Percentiles rank a stretch among this genome's conserved stretches.
Conservation (phyloP, 495 filamentous ascomycete species). For the Daldinia caldariorum region DNA sequence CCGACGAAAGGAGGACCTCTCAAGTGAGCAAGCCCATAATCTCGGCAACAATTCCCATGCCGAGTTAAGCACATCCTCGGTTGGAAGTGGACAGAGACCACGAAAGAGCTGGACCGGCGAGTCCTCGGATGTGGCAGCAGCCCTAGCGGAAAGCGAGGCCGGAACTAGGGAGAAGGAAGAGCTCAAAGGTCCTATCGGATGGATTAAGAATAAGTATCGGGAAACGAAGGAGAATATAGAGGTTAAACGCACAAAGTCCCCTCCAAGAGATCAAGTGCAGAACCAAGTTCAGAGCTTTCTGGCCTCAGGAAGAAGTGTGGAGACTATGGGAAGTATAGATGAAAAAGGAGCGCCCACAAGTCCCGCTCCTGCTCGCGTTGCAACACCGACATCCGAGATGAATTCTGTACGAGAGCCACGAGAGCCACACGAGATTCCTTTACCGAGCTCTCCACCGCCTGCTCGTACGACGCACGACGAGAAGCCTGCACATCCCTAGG, state of each 20-base stretch:
- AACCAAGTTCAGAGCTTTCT: slow-evolving; percentile 45
- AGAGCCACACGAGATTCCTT: slow-evolving; percentile 38
- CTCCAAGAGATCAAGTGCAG: slow-evolving; percentile 51
- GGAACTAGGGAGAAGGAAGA: slow-evolving; percentile 60
- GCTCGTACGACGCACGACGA: slow-evolving; percentile 35
- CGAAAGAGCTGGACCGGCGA: slow-evolving; percentile 67
- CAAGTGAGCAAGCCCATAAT: slow-evolving; percentile 57
- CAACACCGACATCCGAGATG: slow-evolving; percentile 15
- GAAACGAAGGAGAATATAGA: slow-evolving; percentile 76
- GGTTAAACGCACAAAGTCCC: slow-evolving; percentile 62
- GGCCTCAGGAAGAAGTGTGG: slow-evolving; percentile 53
- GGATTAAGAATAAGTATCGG: slow-evolving; percentile 85
- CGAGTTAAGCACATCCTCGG: slow-evolving; percentile 72
- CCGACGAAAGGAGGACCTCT: slow-evolving; percentile 64
- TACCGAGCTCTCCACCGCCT: slow-evolving; percentile 36
- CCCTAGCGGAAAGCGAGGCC: slow-evolving; percentile 53
- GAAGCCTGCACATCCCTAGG: slow-evolving; percentile 39
- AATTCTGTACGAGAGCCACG: slow-evolving; percentile 28
- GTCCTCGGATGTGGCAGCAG: slow-evolving; percentile 54
- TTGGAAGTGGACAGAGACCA: slow-evolving; percentile 66
- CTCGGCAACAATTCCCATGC: slow-evolving; percentile 70
- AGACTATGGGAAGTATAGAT: slow-evolving; percentile 50
- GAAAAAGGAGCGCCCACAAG: slow-evolving; percentile 31
- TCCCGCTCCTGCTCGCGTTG: slow-evolving; percentile 11
- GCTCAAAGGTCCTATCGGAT: slow-evolving; percentile 78